A percentile compares a stretch with the other conserved stretches of the same genome.
Evolutionary conservation across 441 rosid species (phyloP).

Genomic region (Daphne laureola): DNA sequence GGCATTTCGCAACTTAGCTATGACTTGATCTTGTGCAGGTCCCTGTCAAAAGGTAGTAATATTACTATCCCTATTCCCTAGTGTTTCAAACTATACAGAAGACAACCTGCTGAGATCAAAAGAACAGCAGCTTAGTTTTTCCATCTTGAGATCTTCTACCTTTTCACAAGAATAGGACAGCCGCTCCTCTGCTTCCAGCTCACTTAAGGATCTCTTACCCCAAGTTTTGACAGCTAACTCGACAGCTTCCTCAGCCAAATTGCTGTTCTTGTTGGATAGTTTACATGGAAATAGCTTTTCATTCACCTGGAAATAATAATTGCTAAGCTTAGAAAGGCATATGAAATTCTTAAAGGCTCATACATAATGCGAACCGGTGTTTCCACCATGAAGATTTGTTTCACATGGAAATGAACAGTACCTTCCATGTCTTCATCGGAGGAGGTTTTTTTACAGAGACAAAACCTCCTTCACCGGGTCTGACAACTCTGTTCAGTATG

Average conservation of each 20-base stretch:
- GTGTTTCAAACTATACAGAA: conserved; percentile 5
- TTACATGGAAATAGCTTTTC: conserved; percentile 85
- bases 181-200: conserved; percentile 95
- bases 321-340: neutral
- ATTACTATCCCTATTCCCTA: neutral
- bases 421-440: conserved; percentile 92
- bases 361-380: neutral
- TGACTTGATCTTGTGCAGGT: conserved; percentile 89
- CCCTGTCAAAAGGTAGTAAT: conserved; percentile 39
- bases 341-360: too few species aligned
- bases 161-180: conserved; percentile 94
- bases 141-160: conserved; percentile 28
- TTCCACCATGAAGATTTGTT: conserved; percentile 10
- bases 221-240: conserved; percentile 67
- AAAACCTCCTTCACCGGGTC: conserved; percentile 68
- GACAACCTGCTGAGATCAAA: neutral
- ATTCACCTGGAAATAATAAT: conserved; percentile 47
- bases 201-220: conserved; percentile 85
- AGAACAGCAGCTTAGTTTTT: neutral
- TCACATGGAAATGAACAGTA: conserved; percentile 15
- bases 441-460: conserved; percentile 88
- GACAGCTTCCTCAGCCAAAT: conserved; percentile 86
- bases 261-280: conserved; percentile 52
- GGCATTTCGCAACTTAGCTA: conserved; percentile 68
- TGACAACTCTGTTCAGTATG: conserved; percentile 56